These are phyloP conservation scores for Rosa persica DNA, from an alignment of 306 rosid species.

Conservation along the genomic window DNA sequence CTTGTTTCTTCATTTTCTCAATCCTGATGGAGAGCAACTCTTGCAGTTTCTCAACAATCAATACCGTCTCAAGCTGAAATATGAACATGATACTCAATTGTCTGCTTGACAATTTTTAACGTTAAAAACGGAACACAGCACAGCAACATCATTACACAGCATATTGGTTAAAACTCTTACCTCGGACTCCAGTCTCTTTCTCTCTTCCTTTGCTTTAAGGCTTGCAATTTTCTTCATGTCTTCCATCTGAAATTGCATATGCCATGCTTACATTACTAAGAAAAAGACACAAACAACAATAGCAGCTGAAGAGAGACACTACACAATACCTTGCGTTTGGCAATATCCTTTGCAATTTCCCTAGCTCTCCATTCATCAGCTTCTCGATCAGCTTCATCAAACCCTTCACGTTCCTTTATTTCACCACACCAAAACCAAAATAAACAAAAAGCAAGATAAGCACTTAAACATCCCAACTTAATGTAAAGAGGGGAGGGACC, in stretches of 20 bases:
- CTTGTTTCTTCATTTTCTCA: slow-evolving; percentile 87
- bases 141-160: neutral
- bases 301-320: neutral
- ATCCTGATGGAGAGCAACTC: slow-evolving; percentile 80
- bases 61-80: slow-evolving; percentile 72
- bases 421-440: slow-evolving; percentile 23
- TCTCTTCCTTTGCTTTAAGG: slow-evolving; percentile 84
- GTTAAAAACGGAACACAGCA: neutral
- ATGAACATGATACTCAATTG: slow-evolving; percentile 17
- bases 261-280: neutral
- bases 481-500: neutral
- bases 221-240: slow-evolving; percentile 85
- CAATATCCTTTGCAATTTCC: slow-evolving; percentile 83
- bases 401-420: slow-evolving; percentile 52
- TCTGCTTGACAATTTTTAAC: neutral
- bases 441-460: neutral
- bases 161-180: slow-evolving; percentile 32
- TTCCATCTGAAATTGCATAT: slow-evolving; percentile 57
- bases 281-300: neutral
- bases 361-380: slow-evolving; percentile 94
- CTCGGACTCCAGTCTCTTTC: slow-evolving; percentile 76
- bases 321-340: slow-evolving; percentile 64
- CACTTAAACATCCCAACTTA: neutral
- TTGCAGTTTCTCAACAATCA: slow-evolving; percentile 84
- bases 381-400: slow-evolving; percentile 62